Base-by-base conservation (phyloP, 2,329 filamentous ascomycete species). In the Alternaria arbusti region DNA sequence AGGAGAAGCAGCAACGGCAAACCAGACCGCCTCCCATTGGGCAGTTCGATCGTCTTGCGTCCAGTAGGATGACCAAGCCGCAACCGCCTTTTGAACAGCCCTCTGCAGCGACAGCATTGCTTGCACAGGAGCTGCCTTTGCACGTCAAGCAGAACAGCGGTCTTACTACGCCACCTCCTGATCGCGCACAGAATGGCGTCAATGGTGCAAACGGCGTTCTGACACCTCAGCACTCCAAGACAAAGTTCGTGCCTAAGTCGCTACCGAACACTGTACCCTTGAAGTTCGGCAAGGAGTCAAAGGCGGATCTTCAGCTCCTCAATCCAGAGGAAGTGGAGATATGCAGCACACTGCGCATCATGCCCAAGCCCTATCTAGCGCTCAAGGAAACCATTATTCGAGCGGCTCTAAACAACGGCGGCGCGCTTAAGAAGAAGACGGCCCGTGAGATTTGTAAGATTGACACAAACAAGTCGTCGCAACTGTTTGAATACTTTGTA, bases 401-500 rank as follows among this genome's bases (percentile, higher is more conserved):
- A 73, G 95, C 98, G 78, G 93, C 95, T 0, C 88, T 97, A 78
- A 96, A 95, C 81, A 90, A 90, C 62, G 95, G 96, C 62, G 96
- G 96, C 1, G 88, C 86, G 12, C 82, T 99, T 8, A 98, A 97
- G 85, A 97, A 96, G 86, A 98, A 97, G 82, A 90, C 95, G 71
- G 94, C 94, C 3, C 92, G 91, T 76, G 92, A 96, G 75, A 90
- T 98, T 25, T 94, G 91, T 76, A 87, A 86, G 77, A 87, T 98
- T 56, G 95, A 98, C 74, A 88, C 89, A 10, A 91, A 91, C 67
- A 98, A 97, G 79, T 91, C 92, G 0, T 90, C 91, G 17, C 87
- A 93, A 69, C 89, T 98, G 61, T 97, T 95, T 81, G 96, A 98
- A 79, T 98, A 97, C 78, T 94, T 97, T 82, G 92, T 97, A 66